Percentiles rank a stretch among this genome's conserved stretches.
Evolutionary conservation across 2,329 filamentous ascomycete genomes (phyloP).

Genomic region (Xylaria sp.): DNA sequence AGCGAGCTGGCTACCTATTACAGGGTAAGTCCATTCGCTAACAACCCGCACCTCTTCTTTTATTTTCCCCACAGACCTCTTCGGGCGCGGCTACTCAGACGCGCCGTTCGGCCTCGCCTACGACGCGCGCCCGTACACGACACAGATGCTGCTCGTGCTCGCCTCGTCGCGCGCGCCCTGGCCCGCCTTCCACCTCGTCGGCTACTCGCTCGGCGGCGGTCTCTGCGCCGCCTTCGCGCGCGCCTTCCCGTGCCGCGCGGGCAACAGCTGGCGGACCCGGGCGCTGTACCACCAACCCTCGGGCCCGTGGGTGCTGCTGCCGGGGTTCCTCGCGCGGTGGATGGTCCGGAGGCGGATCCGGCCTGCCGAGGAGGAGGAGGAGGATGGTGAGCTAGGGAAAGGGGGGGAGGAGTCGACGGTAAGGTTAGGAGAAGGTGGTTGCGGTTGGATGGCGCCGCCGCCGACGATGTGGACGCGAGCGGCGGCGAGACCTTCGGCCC

Average conservation of each 20-base stretch:
- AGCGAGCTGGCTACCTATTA: background rate
- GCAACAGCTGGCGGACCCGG: slow-evolving; percentile 61
- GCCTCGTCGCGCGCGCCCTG: slow-evolving; percentile 63
- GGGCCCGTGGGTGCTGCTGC: slow-evolving; percentile 61
- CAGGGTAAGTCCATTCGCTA: background rate
- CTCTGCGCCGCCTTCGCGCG: slow-evolving; percentile 71
- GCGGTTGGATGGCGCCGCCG: too few species aligned
- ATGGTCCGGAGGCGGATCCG: slow-evolving; percentile 37
- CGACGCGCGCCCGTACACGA: slow-evolving; percentile 65
- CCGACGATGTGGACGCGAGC: slow-evolving; percentile 42
- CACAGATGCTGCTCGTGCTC: slow-evolving; percentile 67
- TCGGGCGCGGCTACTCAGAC: slow-evolving; percentile 78
- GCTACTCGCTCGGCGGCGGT: slow-evolving; percentile 80
- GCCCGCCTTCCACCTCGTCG: slow-evolving; percentile 68
- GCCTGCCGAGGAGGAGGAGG: slow-evolving; percentile 25
- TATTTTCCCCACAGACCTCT: too few species aligned
- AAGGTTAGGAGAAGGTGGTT: too few species aligned
- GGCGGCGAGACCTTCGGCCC: slow-evolving; percentile 46
- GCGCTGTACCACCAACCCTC: slow-evolving; percentile 68
- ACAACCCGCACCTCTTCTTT: slow-evolving; percentile 63
- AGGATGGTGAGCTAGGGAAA: background rate
- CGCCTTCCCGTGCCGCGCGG: slow-evolving; percentile 67
- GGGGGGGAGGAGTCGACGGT: too few species aligned
- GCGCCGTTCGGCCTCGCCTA: slow-evolving; percentile 62
- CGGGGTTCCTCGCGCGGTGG: slow-evolving; percentile 57